Conservation (phyloP, 805 yeast species). For the Candida incommunis region DNA sequence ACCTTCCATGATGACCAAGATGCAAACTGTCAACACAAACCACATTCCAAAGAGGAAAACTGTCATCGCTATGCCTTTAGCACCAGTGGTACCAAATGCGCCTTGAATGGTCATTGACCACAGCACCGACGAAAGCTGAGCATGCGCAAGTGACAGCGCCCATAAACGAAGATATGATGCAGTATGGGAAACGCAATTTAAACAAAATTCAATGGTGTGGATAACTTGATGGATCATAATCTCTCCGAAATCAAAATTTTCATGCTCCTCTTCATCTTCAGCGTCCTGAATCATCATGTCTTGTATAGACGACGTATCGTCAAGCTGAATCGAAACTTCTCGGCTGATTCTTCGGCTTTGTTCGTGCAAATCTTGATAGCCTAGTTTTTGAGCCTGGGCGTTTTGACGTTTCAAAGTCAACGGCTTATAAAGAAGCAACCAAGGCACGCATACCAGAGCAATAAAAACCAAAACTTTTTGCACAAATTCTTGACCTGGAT, state of each 20-base stretch:
- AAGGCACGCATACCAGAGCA: slow-evolving; percentile 85
- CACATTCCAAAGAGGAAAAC: slow-evolving; percentile 84
- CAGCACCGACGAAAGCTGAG: slow-evolving; percentile 81
- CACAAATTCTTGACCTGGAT: slow-evolving; percentile 62
- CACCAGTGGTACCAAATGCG: slow-evolving; percentile 59
- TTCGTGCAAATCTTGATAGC: slow-evolving; percentile 36
- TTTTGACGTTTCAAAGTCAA: slow-evolving; percentile 47
- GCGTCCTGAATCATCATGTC: slow-evolving; percentile 21
- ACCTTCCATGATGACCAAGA: slow-evolving; percentile 95
- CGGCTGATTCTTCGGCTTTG: slow-evolving; percentile 17
- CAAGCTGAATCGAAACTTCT: slow-evolving; percentile 9
- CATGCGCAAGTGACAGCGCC: slow-evolving; percentile 95
- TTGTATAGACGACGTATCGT: slow-evolving; percentile 18
- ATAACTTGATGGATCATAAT: slow-evolving; percentile 94
- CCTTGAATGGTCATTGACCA: slow-evolving; percentile 92
- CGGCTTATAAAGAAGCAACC: slow-evolving; percentile 81
- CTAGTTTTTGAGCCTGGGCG: slow-evolving; percentile 30
- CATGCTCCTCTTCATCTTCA: slow-evolving; percentile 28
- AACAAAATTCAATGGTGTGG: slow-evolving; percentile 93
- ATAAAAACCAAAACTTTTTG: slow-evolving; percentile 58
- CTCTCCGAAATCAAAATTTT: slow-evolving; percentile 70
- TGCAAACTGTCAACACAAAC: slow-evolving; percentile 84
- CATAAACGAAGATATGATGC: slow-evolving; percentile 92
- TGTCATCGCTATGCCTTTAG: slow-evolving; percentile 51
- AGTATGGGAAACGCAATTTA: slow-evolving; percentile 93